Percentiles rank a stretch among this genome's conserved stretches.
phyloP scores from a whole-genome alignment of 1,139 yeast species.

The Magnusiomyces paraingens region DNA sequence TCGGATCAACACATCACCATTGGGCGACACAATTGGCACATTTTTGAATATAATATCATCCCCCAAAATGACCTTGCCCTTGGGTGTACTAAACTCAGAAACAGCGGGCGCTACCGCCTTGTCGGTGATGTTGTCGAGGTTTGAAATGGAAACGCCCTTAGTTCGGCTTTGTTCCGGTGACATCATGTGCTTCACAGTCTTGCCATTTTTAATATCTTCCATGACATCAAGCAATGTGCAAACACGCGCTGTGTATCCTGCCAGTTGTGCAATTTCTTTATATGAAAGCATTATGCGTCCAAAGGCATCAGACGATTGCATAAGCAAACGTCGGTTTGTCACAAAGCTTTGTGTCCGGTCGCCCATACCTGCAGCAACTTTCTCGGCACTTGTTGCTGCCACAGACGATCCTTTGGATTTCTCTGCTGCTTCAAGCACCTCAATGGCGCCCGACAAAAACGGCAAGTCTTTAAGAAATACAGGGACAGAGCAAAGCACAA shows the following conservation, averaged over 20 bases:
- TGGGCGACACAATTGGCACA: conserved; percentile 79
- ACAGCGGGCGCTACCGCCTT: not conserved
- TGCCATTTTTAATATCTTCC: conserved; percentile 42
- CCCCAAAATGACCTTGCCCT: conserved; percentile 38
- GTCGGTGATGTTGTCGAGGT: conserved; percentile 6
- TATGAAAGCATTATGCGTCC: conserved; percentile 84
- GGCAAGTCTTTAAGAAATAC: conserved; percentile 51
- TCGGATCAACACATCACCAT: conserved; percentile 65
- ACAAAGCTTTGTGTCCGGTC: conserved; percentile 53
- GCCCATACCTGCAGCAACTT: conserved; percentile 19
- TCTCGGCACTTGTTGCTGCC: not conserved
- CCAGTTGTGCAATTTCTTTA: conserved; percentile 74
- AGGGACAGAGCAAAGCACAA: conserved; percentile 82
- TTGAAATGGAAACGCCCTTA: conserved; percentile 7
- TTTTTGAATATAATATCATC: conserved; percentile 63
- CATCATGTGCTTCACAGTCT: conserved; percentile 29
- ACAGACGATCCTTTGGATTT: conserved; percentile 11
- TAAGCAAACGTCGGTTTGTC: conserved; percentile 78
- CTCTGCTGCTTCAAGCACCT: conserved; percentile 13
- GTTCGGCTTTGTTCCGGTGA: conserved; percentile 15
- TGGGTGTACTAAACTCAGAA: conserved; percentile 14
- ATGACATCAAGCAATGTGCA: conserved; percentile 63
- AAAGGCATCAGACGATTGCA: conserved; percentile 83
- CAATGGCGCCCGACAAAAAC: conserved; percentile 45
- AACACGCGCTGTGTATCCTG: conserved; percentile 78